phyloP scores from a whole-genome alignment of 2,329 filamentous ascomycete species.

The Calonectria multiphialidica region DNA sequence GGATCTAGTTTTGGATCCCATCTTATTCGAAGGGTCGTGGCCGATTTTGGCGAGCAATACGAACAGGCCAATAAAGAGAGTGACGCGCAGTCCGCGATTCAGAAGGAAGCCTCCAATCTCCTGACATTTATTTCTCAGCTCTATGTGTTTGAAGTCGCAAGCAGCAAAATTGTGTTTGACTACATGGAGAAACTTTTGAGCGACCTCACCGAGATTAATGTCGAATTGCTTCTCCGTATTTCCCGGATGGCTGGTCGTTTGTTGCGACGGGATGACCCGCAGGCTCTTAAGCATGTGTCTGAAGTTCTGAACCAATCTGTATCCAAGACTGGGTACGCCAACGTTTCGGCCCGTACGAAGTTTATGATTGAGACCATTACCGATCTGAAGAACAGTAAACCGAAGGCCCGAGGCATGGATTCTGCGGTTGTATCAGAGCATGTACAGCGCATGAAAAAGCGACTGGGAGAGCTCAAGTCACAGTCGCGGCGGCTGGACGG shows the following conservation, averaged over 20 bases:
- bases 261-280: constrained; percentile 88
- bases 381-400: constrained; percentile 92
- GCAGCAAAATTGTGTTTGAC: constrained; percentile 88
- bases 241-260: constrained; percentile 86
- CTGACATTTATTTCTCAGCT: constrained; percentile 86
- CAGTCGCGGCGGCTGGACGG: constrained; percentile 72
- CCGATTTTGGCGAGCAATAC: constrained; percentile 78
- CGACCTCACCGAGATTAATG: constrained; percentile 85
- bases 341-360: constrained; percentile 87
- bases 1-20: constrained; percentile 93
- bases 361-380: constrained; percentile 99
- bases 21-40: constrained; percentile 82
- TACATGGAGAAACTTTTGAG: constrained; percentile 84
- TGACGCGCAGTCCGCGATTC: constrained; percentile 53
- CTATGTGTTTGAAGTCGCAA: constrained; percentile 92
- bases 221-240: constrained; percentile 87
- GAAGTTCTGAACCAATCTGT: constrained; percentile 81
- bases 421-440: constrained; percentile 84
- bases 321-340: constrained; percentile 73
- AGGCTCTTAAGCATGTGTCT: constrained; percentile 90
- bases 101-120: constrained; percentile 72
- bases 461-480: constrained; percentile 80
- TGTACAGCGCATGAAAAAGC: constrained; percentile 89
- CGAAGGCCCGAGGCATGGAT: constrained; percentile 80
- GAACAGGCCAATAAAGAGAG: constrained; percentile 54